phyloP scores from a whole-genome alignment of 164 flowering plant species.

The Annona squamosa region DNA sequence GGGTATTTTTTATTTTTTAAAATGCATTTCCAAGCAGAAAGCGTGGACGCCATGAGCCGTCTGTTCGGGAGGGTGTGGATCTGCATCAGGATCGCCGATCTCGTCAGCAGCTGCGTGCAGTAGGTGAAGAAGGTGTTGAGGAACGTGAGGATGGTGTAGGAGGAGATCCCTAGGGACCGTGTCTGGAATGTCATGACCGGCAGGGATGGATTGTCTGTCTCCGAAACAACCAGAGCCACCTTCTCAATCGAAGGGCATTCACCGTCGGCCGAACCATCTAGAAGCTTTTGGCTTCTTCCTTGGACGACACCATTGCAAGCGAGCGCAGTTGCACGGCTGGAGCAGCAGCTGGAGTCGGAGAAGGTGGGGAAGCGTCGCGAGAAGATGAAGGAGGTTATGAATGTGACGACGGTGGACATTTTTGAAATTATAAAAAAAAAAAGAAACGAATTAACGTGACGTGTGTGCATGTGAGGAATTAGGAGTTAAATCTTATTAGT shows the following conservation, averaged over 20 bases:
- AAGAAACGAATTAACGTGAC: too few species aligned
- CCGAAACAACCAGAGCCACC: slow-evolving; percentile 85
- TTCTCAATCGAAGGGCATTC: slow-evolving; percentile 63
- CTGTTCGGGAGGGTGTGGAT: slow-evolving; percentile 75
- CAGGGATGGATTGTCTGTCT: slow-evolving; percentile 74
- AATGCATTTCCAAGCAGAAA: slow-evolving; percentile 36
- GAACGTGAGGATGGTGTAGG: slow-evolving; percentile 65
- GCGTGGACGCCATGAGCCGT: slow-evolving; percentile 64
- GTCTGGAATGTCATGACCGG: slow-evolving; percentile 92
- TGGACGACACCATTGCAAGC: slow-evolving; percentile 24
- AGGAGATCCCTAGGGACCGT: slow-evolving; percentile 62
- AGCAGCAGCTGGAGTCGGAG: too few species aligned
- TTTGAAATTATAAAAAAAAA: too few species aligned
- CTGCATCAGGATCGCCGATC: slow-evolving; percentile 84
- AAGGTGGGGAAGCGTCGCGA: too few species aligned
- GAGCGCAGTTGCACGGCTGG: neutral
- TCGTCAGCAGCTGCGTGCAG: slow-evolving; percentile 77
- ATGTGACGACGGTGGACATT: too few species aligned
- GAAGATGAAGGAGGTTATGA: too few species aligned
- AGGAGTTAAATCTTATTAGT: too few species aligned
- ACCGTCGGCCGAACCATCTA: neutral
- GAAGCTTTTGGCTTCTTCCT: neutral
- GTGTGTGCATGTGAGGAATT: too few species aligned
- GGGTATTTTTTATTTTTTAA: too few species aligned
- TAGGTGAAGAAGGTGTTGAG: slow-evolving; percentile 90